A percentile compares a stretch with the other conserved stretches of the same genome.
These are phyloP conservation scores for Phlyctochytrium planicorne DNA, from an alignment of 192 early-diverging fungal genomes.

Conservation along the genomic window DNA sequence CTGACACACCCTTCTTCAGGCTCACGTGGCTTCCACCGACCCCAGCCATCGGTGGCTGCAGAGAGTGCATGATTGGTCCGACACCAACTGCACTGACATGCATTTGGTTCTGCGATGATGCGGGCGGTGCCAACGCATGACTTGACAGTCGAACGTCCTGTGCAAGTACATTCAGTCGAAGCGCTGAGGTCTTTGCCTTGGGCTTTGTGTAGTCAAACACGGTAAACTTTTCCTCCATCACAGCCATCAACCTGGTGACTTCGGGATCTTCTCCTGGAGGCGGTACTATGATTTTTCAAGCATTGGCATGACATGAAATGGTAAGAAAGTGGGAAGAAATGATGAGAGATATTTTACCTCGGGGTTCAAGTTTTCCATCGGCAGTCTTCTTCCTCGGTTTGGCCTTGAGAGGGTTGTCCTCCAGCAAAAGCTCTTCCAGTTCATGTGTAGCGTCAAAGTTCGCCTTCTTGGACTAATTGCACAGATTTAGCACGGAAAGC, in stretches of 20 bases:
- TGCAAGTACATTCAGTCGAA: neutral
- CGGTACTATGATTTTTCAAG: neutral
- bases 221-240: constrained; percentile 79
- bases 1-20: neutral
- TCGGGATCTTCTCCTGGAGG: constrained; percentile 30
- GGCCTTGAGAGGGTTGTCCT: constrained; percentile 63
- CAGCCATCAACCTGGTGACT: constrained; percentile 59
- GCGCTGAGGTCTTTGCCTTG: neutral
- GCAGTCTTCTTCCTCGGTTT: constrained; percentile 31
- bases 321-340: too few species aligned
- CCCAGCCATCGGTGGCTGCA: neutral
- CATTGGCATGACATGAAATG: neutral
- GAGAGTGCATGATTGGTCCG: neutral
- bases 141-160: neutral
- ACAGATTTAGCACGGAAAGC: constrained; percentile 3
- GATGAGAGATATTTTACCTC: constrained; percentile 13
- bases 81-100: neutral
- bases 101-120: neutral
- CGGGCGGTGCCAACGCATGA: neutral
- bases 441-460: constrained; percentile 76
- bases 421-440: constrained; percentile 93
- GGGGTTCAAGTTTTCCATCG: constrained; percentile 21
- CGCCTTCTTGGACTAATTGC: constrained; percentile 47
- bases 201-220: constrained; percentile 72
- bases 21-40: neutral